Evolutionary conservation across 768 basidiomycete genomes (phyloP).

Genomic region (Russula compacta): DNA sequence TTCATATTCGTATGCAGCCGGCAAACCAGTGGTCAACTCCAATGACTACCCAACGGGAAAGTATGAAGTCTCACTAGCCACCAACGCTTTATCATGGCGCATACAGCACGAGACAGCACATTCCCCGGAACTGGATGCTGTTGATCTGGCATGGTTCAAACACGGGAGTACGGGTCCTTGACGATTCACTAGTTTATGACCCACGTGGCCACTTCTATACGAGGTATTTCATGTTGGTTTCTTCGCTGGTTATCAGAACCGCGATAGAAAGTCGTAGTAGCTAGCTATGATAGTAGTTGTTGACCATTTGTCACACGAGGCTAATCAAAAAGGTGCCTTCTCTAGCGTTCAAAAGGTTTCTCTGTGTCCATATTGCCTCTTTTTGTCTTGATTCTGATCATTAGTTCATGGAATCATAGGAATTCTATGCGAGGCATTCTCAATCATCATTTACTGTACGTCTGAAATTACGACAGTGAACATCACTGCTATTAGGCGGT

Average conservation of each 20-base stretch:
- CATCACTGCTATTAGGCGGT: too few species aligned
- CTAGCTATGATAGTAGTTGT: too few species aligned
- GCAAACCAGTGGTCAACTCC: not conserved
- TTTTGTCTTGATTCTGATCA: too few species aligned
- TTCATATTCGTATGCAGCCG: conserved; percentile 21
- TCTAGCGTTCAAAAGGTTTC: not conserved
- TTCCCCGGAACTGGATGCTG: conserved; percentile 23
- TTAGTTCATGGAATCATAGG: too few species aligned
- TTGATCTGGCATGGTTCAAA: conserved; percentile 32
- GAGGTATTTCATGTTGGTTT: too few species aligned
- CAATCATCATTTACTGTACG: too few species aligned
- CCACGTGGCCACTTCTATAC: not conserved
- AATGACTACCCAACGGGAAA: not conserved
- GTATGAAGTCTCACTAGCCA: conserved; percentile 29
- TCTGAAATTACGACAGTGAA: too few species aligned
- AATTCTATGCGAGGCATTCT: too few species aligned
- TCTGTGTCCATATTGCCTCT: too few species aligned
- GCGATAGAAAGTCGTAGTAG: not conserved
- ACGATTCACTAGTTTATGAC: not conserved
- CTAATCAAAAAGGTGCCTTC: not conserved
- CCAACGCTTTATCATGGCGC: conserved; percentile 24
- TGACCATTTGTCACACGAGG: not conserved
- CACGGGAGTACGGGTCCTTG: not conserved
- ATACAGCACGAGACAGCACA: conserved; percentile 3
- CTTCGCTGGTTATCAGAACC: not conserved